Evolutionary conservation across 2,329 filamentous ascomycete genomes (phyloP), one percentile per base, ranked within the genome.

Genomic region (Ceratocystis cacaofunesta): DNA sequence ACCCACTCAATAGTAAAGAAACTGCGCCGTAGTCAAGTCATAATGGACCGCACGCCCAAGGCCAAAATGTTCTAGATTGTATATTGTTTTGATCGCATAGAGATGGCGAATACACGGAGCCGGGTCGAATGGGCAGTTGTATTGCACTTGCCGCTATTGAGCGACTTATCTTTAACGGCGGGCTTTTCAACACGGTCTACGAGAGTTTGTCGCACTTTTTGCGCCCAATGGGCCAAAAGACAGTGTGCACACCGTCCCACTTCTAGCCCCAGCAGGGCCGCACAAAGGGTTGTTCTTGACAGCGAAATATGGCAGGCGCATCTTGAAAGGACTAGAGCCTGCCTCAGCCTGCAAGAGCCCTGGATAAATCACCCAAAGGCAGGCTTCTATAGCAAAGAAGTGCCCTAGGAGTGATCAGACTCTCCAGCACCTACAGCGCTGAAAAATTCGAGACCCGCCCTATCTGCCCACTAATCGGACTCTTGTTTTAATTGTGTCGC

Each of bases 171-270:
- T 44, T 25, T 52, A 22, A 25, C 22, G 10, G 17, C 43, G 46
- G 32, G 32, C 36, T 25, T 50, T 41, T 48, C 7, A 22, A 22
- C 25, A 19, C 28, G 50, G 50, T 44, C 52, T 25, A 46, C 43
- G 28, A 32, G 62, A 19, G 55, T 62, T 58, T 63, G 66, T 67
- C 66, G 66, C 66, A 67, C 66, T 65, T 67, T 67, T 67, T 67
- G 66, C 66, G 66, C 66, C 66, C 61, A 67, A 67, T 63, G 66
- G 63, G 41, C 44, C 63, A 61, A 52, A 67, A 65, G 50, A 67
- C 66, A 67, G 66, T 67, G 48, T 43, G 61, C 17, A 22, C 63
- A 67, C 66, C 19, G 66, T 63, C 43, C 30, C 28, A 65, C 48
- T 64, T 61, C 62, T 63, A 55, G 61, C 46, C 62, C 63, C 50